Evolutionary conservation across 139 green algal genomes (phyloP), one percentile per base, ranked within the genome.

Genomic region (Chlamydomonas applanata): DNA sequence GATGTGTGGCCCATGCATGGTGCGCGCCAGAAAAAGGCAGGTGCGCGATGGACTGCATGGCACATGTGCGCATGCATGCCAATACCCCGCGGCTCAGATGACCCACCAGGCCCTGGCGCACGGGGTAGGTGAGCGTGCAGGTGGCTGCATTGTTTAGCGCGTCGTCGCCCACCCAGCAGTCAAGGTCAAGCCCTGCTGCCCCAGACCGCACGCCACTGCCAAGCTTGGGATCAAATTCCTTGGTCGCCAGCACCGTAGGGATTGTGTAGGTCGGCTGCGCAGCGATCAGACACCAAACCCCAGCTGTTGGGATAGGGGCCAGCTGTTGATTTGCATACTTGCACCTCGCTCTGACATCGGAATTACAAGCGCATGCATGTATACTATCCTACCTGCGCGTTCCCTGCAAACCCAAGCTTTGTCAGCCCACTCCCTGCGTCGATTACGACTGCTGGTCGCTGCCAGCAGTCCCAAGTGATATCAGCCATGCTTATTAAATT

Each of bases 351-450:
- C 4, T 22, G 24, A 27, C 61, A 46, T 40, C 20, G 14, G 61
- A 24, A 9, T 46, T 7, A 35, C 27, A 14, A 7, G 30, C 27
- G 27, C 27, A 69, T 9, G 27, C 29, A 54, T 13, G 14, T 16
- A 54, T 22, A 34, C 22, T n/a, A n/a, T 20, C 71, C 0, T 25
- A 66, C 75, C 75, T 80, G 65, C 1, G 82, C 33, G 76, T 94
- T 94, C 14, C 88, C 86, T 4, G 88, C 83, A 30, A 92, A 93
- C 1, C 90, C 90, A 46, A 92, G 78, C 63, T 95, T 95, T 0
- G 86, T 90, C 52, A 78, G 94, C 34, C 88, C 87, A 17, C 88
- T 91, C 13, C 90, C 90, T 57, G 77, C 83, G 78, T 95, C 90
- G 35, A 95, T 83, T 2, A 95, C 88, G 7, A 91, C 74, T 49